Conservation (phyloP, 345 rosid genomes). For the Arabidopsis suecica region DNA sequence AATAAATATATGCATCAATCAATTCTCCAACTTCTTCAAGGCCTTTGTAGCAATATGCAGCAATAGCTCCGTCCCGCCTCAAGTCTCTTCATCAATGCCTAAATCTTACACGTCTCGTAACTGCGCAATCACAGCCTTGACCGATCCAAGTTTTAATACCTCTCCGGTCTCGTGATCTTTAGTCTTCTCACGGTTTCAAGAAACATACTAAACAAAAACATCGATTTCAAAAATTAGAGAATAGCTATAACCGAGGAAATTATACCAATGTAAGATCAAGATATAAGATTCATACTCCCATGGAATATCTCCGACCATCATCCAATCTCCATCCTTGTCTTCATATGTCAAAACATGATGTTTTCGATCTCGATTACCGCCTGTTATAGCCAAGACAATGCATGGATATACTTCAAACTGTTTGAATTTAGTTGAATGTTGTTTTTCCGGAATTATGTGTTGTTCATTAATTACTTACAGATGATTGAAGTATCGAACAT, state of each 20-base stretch:
- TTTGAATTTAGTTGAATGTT: background rate
- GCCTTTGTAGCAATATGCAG: slow-evolving; percentile 38
- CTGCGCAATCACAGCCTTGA: slow-evolving; percentile 6
- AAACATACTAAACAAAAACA: slow-evolving; percentile 49
- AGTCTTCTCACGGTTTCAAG: slow-evolving; percentile 55
- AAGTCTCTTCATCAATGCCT: slow-evolving; percentile 20
- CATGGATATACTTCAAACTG: slow-evolving; percentile 2
- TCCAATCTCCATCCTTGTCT: slow-evolving; percentile 51
- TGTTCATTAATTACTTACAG: slow-evolving; percentile 40
- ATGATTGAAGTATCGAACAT: slow-evolving; percentile 52
- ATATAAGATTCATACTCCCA: slow-evolving; percentile 54
- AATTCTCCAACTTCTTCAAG: slow-evolving; percentile 28
- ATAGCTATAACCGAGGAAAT: background rate
- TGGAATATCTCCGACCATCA: slow-evolving; percentile 54
- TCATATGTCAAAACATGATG: slow-evolving; percentile 48
- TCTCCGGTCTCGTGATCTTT: slow-evolving; percentile 56
- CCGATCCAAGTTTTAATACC: slow-evolving; percentile 26
- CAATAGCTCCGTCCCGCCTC: slow-evolving; percentile 17
- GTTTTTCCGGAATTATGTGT: background rate
- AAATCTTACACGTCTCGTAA: slow-evolving; percentile 22
- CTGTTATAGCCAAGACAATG: slow-evolving; percentile 21
- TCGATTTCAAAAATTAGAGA: background rate
- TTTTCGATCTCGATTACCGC: slow-evolving; percentile 35
- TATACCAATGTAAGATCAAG: too few relatives aligned
- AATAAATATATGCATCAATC: slow-evolving; percentile 40